phyloP scores from a whole-genome alignment of 2,329 filamentous ascomycete species.

The Neocatenulostroma microsporum region DNA sequence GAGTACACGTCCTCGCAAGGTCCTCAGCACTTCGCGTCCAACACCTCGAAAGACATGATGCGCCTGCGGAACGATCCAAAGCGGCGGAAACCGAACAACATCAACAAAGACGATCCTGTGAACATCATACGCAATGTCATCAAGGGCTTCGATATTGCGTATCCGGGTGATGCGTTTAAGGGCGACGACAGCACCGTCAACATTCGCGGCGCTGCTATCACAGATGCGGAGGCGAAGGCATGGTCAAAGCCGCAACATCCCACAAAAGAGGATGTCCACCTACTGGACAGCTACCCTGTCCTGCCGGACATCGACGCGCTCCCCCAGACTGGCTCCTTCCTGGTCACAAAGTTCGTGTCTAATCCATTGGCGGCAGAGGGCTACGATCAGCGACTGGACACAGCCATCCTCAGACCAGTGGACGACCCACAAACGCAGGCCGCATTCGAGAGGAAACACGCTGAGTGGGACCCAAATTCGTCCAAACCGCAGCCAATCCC shows the following conservation, averaged over 20 bases:
- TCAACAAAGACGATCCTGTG: constrained; percentile 49
- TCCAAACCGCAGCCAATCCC: constrained; percentile 44
- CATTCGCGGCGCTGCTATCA: constrained; percentile 47
- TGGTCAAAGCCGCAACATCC: constrained; percentile 56
- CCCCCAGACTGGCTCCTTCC: constrained; percentile 51
- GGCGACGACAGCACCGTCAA: constrained; percentile 53
- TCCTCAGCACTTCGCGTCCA: constrained; percentile 43
- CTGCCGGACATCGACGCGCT: constrained; percentile 55
- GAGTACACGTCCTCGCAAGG: constrained; percentile 72
- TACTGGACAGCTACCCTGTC: constrained; percentile 53
- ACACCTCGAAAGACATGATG: constrained; percentile 47
- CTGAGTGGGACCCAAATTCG: constrained; percentile 43
- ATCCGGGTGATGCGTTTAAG: constrained; percentile 58
- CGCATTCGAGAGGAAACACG: constrained; percentile 42
- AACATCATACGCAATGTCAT: constrained; percentile 54
- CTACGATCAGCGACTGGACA: constrained; percentile 55
- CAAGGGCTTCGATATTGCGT: constrained; percentile 58
- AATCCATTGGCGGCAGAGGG: constrained; percentile 47
- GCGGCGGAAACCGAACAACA: constrained; percentile 29
- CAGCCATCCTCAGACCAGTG: constrained; percentile 48
- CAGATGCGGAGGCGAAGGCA: constrained; percentile 48
- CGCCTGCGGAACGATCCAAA: constrained; percentile 34
- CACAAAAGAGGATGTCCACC: constrained; percentile 48
- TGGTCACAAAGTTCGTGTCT: constrained; percentile 54
- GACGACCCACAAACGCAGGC: constrained; percentile 40